phyloP scores from a whole-genome alignment of 768 basidiomycete genomes.

The Suillus sp. region DNA sequence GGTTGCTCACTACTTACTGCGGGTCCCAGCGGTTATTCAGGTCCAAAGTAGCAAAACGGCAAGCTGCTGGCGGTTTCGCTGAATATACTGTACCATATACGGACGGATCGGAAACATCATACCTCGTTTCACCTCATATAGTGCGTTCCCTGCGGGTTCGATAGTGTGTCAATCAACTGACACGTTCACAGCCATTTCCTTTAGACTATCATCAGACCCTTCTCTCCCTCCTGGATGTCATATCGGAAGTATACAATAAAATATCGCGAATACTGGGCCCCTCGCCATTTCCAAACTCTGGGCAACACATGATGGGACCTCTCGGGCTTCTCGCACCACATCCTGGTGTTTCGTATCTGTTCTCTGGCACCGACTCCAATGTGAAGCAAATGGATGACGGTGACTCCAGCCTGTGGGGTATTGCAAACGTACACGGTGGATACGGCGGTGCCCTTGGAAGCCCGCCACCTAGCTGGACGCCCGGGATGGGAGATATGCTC shows the following conservation, averaged over 20 bases:
- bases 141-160: constrained; percentile 43
- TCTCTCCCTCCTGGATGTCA: constrained; percentile 84
- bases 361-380: constrained; percentile 42
- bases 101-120: constrained; percentile 65
- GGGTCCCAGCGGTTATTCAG: constrained; percentile 56
- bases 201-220: constrained; percentile 90
- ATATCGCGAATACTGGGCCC: constrained; percentile 82
- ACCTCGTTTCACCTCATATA: constrained; percentile 72
- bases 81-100: constrained; percentile 64
- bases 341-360: constrained; percentile 82
- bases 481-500: constrained; percentile 68
- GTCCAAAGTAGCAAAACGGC: constrained; percentile 57
- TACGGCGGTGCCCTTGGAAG: constrained; percentile 41
- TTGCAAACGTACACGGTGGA: constrained; percentile 53
- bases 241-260: constrained; percentile 89
- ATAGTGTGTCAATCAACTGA: constrained; percentile 8
- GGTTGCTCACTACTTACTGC: constrained; percentile 16
- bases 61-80: constrained; percentile 49
- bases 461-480: constrained; percentile 64
- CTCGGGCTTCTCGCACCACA: constrained; percentile 75
- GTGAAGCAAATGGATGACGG: constrained; percentile 42
- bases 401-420: constrained; percentile 70
- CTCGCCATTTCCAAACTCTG: constrained; percentile 69
- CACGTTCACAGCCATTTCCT: constrained; percentile 68
- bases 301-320: constrained; percentile 75